Base-by-base conservation (phyloP, 805 yeast species). In the Ogataea trehaloabstinens region DNA sequence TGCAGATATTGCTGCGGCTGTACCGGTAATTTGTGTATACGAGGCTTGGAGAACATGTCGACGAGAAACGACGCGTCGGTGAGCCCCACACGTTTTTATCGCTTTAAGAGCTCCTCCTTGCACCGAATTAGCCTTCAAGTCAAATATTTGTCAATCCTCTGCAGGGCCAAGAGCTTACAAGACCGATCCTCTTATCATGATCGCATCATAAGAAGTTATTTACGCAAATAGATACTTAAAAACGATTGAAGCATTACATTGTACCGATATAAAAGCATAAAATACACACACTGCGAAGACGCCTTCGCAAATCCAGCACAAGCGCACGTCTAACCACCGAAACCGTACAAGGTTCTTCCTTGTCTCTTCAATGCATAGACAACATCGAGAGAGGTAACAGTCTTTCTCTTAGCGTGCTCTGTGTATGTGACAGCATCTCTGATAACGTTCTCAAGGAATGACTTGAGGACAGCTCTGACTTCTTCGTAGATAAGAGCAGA, bases 321-420 rank as follows among this genome's bases (percentile, higher is more conserved):
- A 7, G 30, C 17, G 30, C 30, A 27, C n/a, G 8, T 59, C 79
- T 83, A 91, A 83, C 96, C 96, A 78, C 98, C 98, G 86, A 91
- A 93, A 90, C 98, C 98, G 71, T 91, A 91, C 71, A 93, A 83
- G 76, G 98, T 93, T 78, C 98, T 86, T 68, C 99, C 99, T 80
- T 93, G 97, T 84, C 98, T 89, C 93, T 91, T 91, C 76, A 91
- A 85, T 63, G 98, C 98, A 72, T 91, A 91, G 63, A 91, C 98
- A 58, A 91, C 98, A 69, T 91, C 99, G 66, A 91, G 81, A 48
- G 99, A 90, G 58, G 99, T 91, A 62, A 91, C 98, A 53, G 99
- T 93, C 89, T 91, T 91, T 84, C 99, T 89, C 93, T 93, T 93
- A 63, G 98, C 99, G 84, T 91, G 98, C 77, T 93, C 98, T 56